Evolutionary conservation across 148 eudicot species (phyloP).

Genomic region (Vaccinium corymbosum): DNA sequence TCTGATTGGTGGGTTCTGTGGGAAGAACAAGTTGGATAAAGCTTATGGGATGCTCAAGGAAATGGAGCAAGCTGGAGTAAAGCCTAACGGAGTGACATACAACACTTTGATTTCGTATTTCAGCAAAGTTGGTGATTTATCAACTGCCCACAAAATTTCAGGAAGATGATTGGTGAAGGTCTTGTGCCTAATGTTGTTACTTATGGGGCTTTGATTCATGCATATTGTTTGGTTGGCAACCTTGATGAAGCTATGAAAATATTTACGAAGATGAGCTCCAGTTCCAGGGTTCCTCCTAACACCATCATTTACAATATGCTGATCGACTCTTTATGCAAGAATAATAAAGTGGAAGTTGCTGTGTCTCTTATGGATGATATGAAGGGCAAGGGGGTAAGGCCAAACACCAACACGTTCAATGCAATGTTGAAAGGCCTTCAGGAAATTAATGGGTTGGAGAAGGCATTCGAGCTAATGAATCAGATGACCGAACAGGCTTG

Average conservation of each 20-base stretch:
- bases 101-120: slow-evolving; percentile 63
- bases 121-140: slow-evolving; percentile 52
- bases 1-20: slow-evolving; percentile 66
- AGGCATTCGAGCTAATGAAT: slow-evolving; percentile 69
- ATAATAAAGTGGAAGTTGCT: slow-evolving; percentile 40
- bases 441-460: slow-evolving; percentile 48
- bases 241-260: slow-evolving; percentile 10
- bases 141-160: slow-evolving; percentile 44
- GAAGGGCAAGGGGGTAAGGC: slow-evolving; percentile 55
- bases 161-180: slow-evolving; percentile 15
- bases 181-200: slow-evolving; percentile 12
- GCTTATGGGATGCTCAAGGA: slow-evolving; percentile 52
- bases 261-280: slow-evolving; percentile 7
- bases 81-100: slow-evolving; percentile 60
- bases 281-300: slow-evolving; percentile 46
- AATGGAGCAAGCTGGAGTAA: slow-evolving; percentile 48
- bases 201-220: slow-evolving; percentile 7
- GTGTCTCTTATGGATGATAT: slow-evolving; percentile 63
- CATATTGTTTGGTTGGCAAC: slow-evolving; percentile 14
- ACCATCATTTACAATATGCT: slow-evolving; percentile 69
- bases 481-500: slow-evolving; percentile 64
- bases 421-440: slow-evolving; percentile 61
- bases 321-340: slow-evolving; percentile 59
- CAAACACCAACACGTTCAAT: slow-evolving; percentile 65
- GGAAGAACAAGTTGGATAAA: slow-evolving; percentile 47